Evolutionary conservation across 139 green algal genomes (phyloP), one percentile per base, ranked within the genome.

Genomic region (Asterochloris sp.): DNA sequence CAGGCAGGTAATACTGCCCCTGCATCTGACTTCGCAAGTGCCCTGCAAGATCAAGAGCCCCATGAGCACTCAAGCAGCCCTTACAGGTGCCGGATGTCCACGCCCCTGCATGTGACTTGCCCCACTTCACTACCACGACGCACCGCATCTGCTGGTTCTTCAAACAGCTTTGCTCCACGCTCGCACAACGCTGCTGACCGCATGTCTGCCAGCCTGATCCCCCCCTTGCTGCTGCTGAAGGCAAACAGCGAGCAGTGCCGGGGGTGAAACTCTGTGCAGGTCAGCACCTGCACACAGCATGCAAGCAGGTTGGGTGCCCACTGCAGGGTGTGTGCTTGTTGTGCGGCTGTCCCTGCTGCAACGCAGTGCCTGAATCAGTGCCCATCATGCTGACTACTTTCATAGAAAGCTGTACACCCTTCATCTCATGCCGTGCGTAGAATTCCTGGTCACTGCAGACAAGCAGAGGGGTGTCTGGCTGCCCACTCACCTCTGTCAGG

Each of bases 141-240:
- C 38, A 54, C 38, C 6, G 38, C 38, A 54, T 54, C 38, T 85
- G 89, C 79, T 2, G 85, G 86, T 83, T 95, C 92, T 81, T 96
- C 93, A 87, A 95, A 54, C 38, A 54, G 38, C 38, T 54, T 54
- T 54, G 38, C 38, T 54, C 38, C 38, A 54, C 38, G 4, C 87
- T 99, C 96, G 75, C 96, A 99, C 47, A 99, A 88, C 26, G 97
- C 96, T 10, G 89, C 84, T 19, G 81, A 82, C 10, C 97, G 94
- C 93, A 98, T 95, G 91, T 99, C 97, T 23, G 92, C 92, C 64
- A 99, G 88, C 9, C 96, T 89, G 82, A 99, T 98, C 79, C 89
- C 92, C n/a, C 97, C 97, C 82, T 99, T 99, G 90, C 89, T 96
- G 85, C 89, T 97, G 85, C 85, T 94, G 89, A 98, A 99, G 15